Evolutionary conservation across 805 yeast species (phyloP).

Genomic region (Starmerella apis): DNA sequence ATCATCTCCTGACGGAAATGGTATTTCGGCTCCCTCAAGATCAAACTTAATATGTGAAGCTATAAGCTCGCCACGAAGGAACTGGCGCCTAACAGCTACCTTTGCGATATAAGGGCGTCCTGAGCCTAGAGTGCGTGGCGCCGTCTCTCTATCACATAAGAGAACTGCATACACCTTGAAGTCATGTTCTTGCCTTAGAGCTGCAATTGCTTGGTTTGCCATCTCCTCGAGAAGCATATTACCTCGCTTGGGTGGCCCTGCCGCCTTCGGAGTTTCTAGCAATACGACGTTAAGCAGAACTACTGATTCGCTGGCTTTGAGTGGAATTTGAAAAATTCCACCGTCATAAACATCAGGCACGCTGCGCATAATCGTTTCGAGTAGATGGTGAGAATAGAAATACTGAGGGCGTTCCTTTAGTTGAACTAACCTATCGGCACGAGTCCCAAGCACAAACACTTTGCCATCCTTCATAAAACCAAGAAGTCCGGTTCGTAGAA

Average conservation of each 20-base stretch:
- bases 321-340: slow-evolving; percentile 75
- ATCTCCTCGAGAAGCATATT: slow-evolving; percentile 43
- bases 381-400: slow-evolving; percentile 78
- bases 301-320: slow-evolving; percentile 48
- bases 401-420: slow-evolving; percentile 35
- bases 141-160: slow-evolving; percentile 65
- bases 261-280: slow-evolving; percentile 55
- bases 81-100: slow-evolving; percentile 66
- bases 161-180: slow-evolving; percentile 73
- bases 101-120: slow-evolving; percentile 91
- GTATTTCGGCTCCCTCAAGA: slow-evolving; percentile 45
- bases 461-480: slow-evolving; percentile 85
- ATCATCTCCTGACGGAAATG: slow-evolving; percentile 66
- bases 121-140: slow-evolving; percentile 74
- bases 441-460: slow-evolving; percentile 75
- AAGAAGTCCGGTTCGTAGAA: slow-evolving; percentile 77
- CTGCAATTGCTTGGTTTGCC: slow-evolving; percentile 39
- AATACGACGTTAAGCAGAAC: slow-evolving; percentile 67
- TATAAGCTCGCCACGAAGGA: slow-evolving; percentile 66
- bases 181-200: slow-evolving; percentile 49
- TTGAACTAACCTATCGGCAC: slow-evolving; percentile 68
- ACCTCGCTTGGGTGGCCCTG: slow-evolving; percentile 34
- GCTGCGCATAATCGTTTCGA: slow-evolving; percentile 70
- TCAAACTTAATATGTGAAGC: slow-evolving; percentile 76
- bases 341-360: slow-evolving; percentile 79